A percentile compares a stretch with the other conserved stretches of the same genome.
These are phyloP conservation scores for Talaromyces proteolyticus DNA, from an alignment of 495 filamentous ascomycete species.

Conservation along the genomic window DNA sequence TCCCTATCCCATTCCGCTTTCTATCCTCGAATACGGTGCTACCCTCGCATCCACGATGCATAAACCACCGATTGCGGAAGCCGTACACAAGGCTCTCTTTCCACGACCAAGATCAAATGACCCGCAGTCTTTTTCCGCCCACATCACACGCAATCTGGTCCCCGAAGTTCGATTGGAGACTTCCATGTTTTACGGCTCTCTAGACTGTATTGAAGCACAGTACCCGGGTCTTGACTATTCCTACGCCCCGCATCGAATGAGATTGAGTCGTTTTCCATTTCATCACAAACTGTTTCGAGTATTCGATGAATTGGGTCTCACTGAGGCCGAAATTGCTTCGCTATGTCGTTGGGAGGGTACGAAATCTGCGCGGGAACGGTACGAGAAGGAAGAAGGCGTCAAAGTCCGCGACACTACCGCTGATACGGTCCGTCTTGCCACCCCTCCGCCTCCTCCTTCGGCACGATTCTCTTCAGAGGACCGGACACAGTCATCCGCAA, in stretches of 20 bases:
- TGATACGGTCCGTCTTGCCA: conserved; percentile 49
- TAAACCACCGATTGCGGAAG: conserved; percentile 48
- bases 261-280: conserved; percentile 73
- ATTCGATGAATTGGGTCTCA: conserved; percentile 75
- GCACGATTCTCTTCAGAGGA: conserved; percentile 28
- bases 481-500: conserved; percentile 23
- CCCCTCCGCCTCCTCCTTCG: conserved; percentile 25
- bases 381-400: conserved; percentile 70
- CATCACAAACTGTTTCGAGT: conserved; percentile 76
- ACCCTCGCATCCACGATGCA: conserved; percentile 50
- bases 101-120: conserved; percentile 50
- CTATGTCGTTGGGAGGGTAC: conserved; percentile 95
- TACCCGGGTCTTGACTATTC: conserved; percentile 90
- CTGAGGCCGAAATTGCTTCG: conserved; percentile 64
- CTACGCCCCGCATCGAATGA: conserved; percentile 71
- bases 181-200: conserved; percentile 75
- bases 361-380: conserved; percentile 78
- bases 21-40: too few species aligned
- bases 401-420: conserved; percentile 74
- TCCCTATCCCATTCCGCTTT: background rate
- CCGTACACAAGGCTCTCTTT: conserved; percentile 52
- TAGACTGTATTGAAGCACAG: conserved; percentile 80
- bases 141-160: conserved; percentile 65
- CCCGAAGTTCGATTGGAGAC: conserved; percentile 86
- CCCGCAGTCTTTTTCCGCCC: conserved; percentile 50